phyloP scores from a whole-genome alignment of 1,284 basidiomycete species.

The Marasmius oreades region DNA sequence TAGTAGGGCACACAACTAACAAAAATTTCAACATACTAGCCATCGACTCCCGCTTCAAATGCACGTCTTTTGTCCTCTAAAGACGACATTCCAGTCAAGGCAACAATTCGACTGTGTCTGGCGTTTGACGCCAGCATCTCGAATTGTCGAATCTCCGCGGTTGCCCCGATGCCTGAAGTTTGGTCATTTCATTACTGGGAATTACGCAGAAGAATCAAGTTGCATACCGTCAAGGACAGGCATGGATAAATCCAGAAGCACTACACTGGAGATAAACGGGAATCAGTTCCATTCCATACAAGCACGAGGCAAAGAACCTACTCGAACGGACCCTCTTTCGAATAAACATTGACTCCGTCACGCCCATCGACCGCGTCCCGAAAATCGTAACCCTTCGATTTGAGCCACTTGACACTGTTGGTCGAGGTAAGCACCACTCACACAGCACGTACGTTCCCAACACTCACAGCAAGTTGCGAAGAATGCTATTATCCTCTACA shows the following conservation, averaged over 20 bases:
- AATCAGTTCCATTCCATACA: slow-evolving; percentile 1
- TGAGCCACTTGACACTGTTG: slow-evolving; percentile 74
- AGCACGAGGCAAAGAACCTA: slow-evolving; percentile 34
- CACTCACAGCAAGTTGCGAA: slow-evolving; percentile 67
- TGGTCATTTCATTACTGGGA: slow-evolving; percentile 6
- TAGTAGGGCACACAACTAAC: not conserved
- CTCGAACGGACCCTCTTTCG: slow-evolving; percentile 70
- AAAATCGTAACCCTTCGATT: slow-evolving; percentile 77
- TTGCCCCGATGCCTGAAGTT: slow-evolving; percentile 71
- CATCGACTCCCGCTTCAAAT: slow-evolving; percentile 91
- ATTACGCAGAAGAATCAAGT: not conserved
- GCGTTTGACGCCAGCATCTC: slow-evolving; percentile 41
- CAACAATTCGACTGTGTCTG: slow-evolving; percentile 69
- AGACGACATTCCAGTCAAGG: slow-evolving; percentile 90
- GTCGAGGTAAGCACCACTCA: slow-evolving; percentile 24
- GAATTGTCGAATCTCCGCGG: slow-evolving; percentile 76
- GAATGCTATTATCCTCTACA: slow-evolving; percentile 81
- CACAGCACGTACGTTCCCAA: slow-evolving; percentile 7
- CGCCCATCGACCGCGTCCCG: slow-evolving; percentile 81
- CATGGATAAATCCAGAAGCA: slow-evolving; percentile 91
- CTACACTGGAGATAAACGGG: slow-evolving; percentile 48
- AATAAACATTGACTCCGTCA: slow-evolving; percentile 80
- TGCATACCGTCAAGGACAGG: slow-evolving; percentile 81
- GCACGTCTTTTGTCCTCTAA: slow-evolving; percentile 89
- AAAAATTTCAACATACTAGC: slow-evolving; percentile 65